phyloP scores from a whole-genome alignment of 345 rosid species.

The Lepidium africanum region DNA sequence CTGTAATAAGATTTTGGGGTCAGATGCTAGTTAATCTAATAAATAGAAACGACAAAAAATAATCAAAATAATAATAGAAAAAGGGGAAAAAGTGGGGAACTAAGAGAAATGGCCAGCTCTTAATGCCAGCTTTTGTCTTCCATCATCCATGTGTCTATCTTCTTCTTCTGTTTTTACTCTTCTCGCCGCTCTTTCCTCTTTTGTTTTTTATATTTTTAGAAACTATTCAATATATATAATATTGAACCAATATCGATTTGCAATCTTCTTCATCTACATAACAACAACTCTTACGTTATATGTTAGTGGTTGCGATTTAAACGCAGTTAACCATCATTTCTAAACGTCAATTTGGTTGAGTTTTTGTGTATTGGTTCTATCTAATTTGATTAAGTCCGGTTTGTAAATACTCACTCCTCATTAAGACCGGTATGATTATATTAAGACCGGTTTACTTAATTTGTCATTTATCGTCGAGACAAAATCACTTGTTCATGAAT shows the following conservation, averaged over 20 bases:
- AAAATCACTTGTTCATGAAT: background rate
- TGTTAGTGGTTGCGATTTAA: background rate
- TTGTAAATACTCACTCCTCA: background rate
- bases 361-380: background rate
- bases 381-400: background rate
- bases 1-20: background rate
- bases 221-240: too few species aligned
- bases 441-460: too few species aligned
- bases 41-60: slow-evolving; percentile 1
- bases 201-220: background rate
- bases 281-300: background rate
- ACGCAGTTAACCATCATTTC: background rate
- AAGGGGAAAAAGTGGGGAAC: slow-evolving; percentile 9
- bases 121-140: slow-evolving; percentile 30
- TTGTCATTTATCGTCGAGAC: background rate
- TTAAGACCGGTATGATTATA: background rate
- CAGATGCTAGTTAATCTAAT: background rate
- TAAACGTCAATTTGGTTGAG: background rate
- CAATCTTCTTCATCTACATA: background rate
- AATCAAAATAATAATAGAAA: background rate
- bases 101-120: slow-evolving; percentile 30
- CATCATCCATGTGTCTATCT: slow-evolving; percentile 28
- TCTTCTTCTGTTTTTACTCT: background rate
- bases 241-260: background rate
- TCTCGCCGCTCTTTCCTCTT: background rate